Evolutionary conservation across 225 moss, liverwort and hornwort species (phyloP).

Genomic region (Pseudisothecium myosuroides): DNA sequence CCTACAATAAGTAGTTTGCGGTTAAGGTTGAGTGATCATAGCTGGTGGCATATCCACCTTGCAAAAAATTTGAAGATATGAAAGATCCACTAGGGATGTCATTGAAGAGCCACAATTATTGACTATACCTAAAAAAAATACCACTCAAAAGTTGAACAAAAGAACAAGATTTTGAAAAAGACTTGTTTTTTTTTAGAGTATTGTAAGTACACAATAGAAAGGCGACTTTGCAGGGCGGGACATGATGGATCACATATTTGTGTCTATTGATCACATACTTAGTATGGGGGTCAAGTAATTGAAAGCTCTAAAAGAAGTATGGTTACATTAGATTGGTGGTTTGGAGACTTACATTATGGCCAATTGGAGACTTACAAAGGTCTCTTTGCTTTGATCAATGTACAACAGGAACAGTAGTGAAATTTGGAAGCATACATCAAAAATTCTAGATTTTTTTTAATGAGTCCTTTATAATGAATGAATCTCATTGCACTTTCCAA

Average conservation of each 20-base stretch:
- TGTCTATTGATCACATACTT: neutral
- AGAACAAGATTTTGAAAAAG: neutral
- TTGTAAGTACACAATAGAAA: neutral
- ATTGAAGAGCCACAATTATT: neutral
- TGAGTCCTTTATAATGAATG: too few species aligned
- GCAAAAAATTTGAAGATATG: neutral
- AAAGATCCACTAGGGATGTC: fast-evolving
- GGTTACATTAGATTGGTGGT: neutral
- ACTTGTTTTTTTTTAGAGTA: neutral
- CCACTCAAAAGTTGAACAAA: too few species aligned
- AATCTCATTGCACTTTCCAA: neutral
- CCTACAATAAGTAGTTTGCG: neutral
- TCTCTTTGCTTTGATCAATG: neutral
- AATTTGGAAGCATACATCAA: neutral
- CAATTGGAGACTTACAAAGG: neutral
- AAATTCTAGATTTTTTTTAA: neutral
- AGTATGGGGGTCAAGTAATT: fast-evolving
- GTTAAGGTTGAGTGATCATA: neutral
- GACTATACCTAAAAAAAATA: neutral
- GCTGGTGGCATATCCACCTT: fast-evolving
- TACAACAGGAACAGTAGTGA: neutral
- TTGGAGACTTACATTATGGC: fast-evolving
- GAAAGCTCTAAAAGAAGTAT: neutral
- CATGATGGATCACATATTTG: neutral
- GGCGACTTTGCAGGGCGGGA: fast-evolving